These are phyloP conservation scores for Cercospora sp. DNA, from an alignment of 2,329 filamentous ascomycete genomes.

Conservation along the genomic window DNA sequence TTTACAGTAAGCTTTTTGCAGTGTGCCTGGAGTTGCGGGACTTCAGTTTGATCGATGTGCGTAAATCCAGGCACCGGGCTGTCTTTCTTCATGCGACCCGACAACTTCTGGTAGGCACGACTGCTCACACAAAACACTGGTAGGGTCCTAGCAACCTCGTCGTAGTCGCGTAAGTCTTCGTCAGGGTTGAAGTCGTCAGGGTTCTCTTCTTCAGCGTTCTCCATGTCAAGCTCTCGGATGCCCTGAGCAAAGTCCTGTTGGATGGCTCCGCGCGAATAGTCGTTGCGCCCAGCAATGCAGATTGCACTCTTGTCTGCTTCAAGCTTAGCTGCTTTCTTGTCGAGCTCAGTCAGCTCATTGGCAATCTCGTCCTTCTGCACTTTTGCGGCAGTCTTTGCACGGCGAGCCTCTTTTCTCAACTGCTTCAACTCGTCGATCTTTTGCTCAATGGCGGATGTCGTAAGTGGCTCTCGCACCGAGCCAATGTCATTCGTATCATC, in stretches of 20 bases:
- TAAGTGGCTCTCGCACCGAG: slow-evolving; percentile 41
- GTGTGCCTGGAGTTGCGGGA: slow-evolving; percentile 60
- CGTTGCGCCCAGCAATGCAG: slow-evolving; percentile 59
- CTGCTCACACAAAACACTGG: slow-evolving; percentile 67
- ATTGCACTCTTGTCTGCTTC: slow-evolving; percentile 41
- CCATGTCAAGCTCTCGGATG: slow-evolving; percentile 61
- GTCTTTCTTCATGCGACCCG: slow-evolving; percentile 57
- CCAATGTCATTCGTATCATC: slow-evolving; percentile 16
- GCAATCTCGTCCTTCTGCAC: slow-evolving; percentile 38
- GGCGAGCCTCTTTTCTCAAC: slow-evolving; percentile 43
- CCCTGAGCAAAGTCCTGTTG: slow-evolving; percentile 61
- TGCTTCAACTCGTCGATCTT: slow-evolving; percentile 50
- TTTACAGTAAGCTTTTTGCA: slow-evolving; percentile 59
- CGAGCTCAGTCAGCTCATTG: slow-evolving; percentile 34
- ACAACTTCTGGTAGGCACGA: slow-evolving; percentile 63
- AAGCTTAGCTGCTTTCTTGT: slow-evolving; percentile 38
- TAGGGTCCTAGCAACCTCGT: slow-evolving; percentile 56
- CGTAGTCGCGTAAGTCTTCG: slow-evolving; percentile 59
- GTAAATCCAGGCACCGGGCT: slow-evolving; percentile 55
- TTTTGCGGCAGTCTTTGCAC: slow-evolving; percentile 32
- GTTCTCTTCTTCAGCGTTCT: slow-evolving; percentile 55
- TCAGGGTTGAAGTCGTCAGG: slow-evolving; percentile 58
- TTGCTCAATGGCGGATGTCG: slow-evolving; percentile 42
- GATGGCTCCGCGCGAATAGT: slow-evolving; percentile 57
- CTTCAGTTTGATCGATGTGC: slow-evolving; percentile 55